Evolutionary conservation across 805 yeast genomes (phyloP).

Genomic region (Scheffersomyces amazonensis): DNA sequence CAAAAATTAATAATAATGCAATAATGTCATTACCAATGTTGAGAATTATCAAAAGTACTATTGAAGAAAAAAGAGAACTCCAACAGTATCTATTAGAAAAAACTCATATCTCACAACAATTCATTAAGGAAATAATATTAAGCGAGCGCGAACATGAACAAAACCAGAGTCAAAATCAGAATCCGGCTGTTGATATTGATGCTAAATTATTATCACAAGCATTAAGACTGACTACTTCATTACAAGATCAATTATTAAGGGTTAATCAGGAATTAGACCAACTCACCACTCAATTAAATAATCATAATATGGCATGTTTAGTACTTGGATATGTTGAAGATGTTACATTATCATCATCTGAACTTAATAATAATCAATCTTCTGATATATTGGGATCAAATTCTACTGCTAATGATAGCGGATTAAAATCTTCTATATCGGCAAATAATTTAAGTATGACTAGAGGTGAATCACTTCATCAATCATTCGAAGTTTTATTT

Average conservation of each 20-base stretch:
- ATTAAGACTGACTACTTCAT: constrained; percentile 26
- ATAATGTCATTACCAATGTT: constrained; percentile 28
- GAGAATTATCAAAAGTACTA: constrained; percentile 22
- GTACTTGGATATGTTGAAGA: constrained; percentile 49
- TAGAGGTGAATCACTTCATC: neutral
- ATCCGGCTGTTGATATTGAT: constrained; percentile 19
- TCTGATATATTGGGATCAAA: neutral
- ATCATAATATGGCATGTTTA: constrained; percentile 44
- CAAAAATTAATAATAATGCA: constrained; percentile 31
- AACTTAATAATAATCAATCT: neutral
- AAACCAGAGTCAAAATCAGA: neutral
- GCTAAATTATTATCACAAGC: constrained; percentile 25
- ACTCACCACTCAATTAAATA: constrained; percentile 24
- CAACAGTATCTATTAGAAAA: constrained; percentile 29
- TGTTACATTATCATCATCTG: constrained; percentile 21
- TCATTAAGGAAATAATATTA: constrained; percentile 23
- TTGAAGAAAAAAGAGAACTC: constrained; percentile 27
- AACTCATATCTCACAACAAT: constrained; percentile 30
- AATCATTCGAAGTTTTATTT: constrained; percentile 39
- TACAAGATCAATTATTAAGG: constrained; percentile 27
- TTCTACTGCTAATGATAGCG: neutral
- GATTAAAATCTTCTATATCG: neutral
- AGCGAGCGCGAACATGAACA: neutral
- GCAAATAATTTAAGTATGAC: constrained; percentile 4
- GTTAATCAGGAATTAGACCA: constrained; percentile 26